A percentile compares a stretch with the other conserved stretches of the same genome.
Conservation (phyloP, 1,139 yeast genomes). For the Blastobotrys ciferrii region DNA sequence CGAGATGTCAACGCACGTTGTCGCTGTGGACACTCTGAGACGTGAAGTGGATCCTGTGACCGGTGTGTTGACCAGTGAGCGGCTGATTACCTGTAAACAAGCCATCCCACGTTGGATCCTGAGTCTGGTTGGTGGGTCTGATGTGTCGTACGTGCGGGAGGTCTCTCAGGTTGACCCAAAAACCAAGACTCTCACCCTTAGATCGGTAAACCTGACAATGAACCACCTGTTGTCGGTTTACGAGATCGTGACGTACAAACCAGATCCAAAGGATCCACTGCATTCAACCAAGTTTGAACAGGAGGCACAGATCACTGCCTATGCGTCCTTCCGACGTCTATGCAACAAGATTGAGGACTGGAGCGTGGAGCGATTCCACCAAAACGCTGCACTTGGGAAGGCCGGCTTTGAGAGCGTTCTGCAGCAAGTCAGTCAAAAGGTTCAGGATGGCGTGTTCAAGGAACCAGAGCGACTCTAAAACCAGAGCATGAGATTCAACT, state of each 20-base stretch:
- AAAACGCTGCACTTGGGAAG: constrained; percentile 80
- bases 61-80: constrained; percentile 69
- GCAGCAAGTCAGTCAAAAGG: constrained; percentile 47
- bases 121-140: constrained; percentile 69
- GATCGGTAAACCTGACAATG: constrained; percentile 87
- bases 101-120: constrained; percentile 82
- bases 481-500: background rate
- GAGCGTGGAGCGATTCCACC: constrained; percentile 84
- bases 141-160: constrained; percentile 80
- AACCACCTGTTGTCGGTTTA: constrained; percentile 71
- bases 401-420: constrained; percentile 82
- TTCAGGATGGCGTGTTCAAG: constrained; percentile 35
- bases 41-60: constrained; percentile 61
- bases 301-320: constrained; percentile 86
- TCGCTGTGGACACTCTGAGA: constrained; percentile 83
- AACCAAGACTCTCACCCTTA: constrained; percentile 64
- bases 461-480: constrained; percentile 15
- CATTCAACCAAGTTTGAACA: constrained; percentile 66
- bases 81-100: constrained; percentile 87
- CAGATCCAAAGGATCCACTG: constrained; percentile 54
- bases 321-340: constrained; percentile 62
- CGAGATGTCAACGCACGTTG: constrained; percentile 88
- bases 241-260: constrained; percentile 78
- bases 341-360: constrained; percentile 89
- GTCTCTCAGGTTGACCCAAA: constrained; percentile 78